Conservation (phyloP, 495 filamentous ascomycete species). For the Zalerion maritima region DNA sequence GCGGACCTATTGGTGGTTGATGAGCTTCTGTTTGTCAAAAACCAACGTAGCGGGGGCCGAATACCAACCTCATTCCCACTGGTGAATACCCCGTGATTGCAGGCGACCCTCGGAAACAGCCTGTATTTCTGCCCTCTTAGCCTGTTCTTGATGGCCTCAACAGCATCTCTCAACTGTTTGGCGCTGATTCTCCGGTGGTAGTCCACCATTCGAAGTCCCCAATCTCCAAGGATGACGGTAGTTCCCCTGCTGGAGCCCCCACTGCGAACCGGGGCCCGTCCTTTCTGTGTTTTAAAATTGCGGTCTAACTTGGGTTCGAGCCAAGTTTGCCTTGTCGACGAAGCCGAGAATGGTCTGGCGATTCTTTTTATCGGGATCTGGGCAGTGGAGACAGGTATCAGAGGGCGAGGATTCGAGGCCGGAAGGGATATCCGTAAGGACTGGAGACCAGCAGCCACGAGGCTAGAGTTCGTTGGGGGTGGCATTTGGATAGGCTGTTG, state of each 20-base stretch:
- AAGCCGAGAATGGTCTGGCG: slow-evolving; percentile 59
- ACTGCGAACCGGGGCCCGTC: slow-evolving; percentile 71
- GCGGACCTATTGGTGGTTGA: slow-evolving; percentile 40
- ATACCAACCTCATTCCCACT: slow-evolving; percentile 72
- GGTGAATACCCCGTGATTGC: slow-evolving; percentile 88
- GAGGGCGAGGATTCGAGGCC: too few species aligned
- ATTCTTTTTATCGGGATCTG: not conserved
- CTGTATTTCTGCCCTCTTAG: slow-evolving; percentile 85
- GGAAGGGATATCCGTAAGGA: too few species aligned
- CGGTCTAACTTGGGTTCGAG: slow-evolving; percentile 63
- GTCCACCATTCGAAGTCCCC: slow-evolving; percentile 84
- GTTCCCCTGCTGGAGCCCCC: slow-evolving; percentile 86
- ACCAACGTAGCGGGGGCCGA: not conserved
- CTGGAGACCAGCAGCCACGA: too few species aligned
- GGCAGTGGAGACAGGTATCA: too few species aligned
- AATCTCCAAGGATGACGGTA: slow-evolving; percentile 93
- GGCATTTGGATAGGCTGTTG: too few species aligned
- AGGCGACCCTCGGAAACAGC: slow-evolving; percentile 76
- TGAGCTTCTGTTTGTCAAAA: slow-evolving; percentile 4
- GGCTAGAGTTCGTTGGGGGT: too few species aligned
- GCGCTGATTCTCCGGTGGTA: slow-evolving; percentile 85
- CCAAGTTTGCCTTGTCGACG: slow-evolving; percentile 50
- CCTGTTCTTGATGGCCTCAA: slow-evolving; percentile 79
- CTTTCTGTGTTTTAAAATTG: slow-evolving; percentile 77
- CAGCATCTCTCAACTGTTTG: slow-evolving; percentile 71